Percentiles rank a stretch among this genome's conserved stretches.
Conservation (phyloP, 2,329 filamentous ascomycete genomes). For the Monosporascus cannonballus region DNA sequence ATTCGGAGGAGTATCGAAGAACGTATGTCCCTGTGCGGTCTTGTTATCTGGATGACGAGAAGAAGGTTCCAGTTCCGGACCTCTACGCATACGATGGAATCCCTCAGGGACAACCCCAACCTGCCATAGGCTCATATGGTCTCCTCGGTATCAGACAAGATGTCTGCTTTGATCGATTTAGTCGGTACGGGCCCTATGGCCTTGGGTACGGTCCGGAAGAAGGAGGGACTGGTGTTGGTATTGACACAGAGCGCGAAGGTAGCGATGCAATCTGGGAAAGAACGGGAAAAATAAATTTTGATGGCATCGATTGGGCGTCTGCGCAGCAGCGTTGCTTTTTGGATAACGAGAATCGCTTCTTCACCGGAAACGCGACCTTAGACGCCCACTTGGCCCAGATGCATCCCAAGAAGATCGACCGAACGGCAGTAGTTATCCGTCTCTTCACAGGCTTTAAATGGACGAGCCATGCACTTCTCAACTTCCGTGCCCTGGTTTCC, state of each 20-base stretch:
- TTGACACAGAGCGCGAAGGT: slow-evolving; percentile 67
- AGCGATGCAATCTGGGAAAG: slow-evolving; percentile 52
- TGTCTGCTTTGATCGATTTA: slow-evolving; percentile 83
- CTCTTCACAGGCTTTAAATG: slow-evolving; percentile 77
- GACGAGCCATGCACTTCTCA: slow-evolving; percentile 70
- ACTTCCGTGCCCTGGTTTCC: slow-evolving; percentile 73
- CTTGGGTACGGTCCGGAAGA: slow-evolving; percentile 70
- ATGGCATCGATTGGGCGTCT: slow-evolving; percentile 46
- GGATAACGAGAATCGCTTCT: slow-evolving; percentile 60
- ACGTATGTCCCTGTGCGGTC: slow-evolving; percentile 47
- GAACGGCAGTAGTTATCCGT: slow-evolving; percentile 72
- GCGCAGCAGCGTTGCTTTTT: slow-evolving; percentile 49
- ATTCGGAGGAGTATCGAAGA: slow-evolving; percentile 47
- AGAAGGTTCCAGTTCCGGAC: slow-evolving; percentile 52
- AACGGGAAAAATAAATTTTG: slow-evolving; percentile 51
- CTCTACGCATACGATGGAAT: slow-evolving; percentile 65
- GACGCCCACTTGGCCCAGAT: slow-evolving; percentile 21
- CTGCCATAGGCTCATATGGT: slow-evolving; percentile 70
- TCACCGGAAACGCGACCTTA: slow-evolving; percentile 30
- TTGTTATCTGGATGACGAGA: slow-evolving; percentile 58
- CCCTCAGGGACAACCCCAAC: slow-evolving; percentile 70
- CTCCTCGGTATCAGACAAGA: slow-evolving; percentile 69
- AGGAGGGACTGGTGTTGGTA: slow-evolving; percentile 66
- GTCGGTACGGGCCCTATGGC: slow-evolving; percentile 78
- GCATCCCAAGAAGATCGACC: slow-evolving; percentile 37